Conservation (phyloP, 1,139 yeast species). For the Blastobotrys proliferans region DNA sequence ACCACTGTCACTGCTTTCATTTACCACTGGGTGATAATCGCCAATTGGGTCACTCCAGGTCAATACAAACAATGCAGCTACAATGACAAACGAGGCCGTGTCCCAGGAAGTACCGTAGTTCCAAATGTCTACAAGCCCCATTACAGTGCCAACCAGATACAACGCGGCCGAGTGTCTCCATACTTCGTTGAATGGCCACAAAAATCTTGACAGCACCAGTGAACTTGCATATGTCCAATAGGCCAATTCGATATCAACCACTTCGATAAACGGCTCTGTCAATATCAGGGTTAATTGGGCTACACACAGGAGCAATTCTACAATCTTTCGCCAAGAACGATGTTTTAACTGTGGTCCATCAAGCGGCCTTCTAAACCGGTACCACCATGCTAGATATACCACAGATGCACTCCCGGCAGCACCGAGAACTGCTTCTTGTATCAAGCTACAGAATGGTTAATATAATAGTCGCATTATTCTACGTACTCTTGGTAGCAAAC, state of each 20-base stretch:
- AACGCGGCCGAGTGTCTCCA: conserved; percentile 5
- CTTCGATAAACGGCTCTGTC: neutral
- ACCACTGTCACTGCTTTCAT: neutral
- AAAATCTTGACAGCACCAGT: too few relatives aligned
- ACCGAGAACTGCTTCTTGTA: too few relatives aligned
- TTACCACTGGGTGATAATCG: conserved; percentile 4
- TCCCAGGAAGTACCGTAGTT: neutral
- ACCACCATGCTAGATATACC: too few relatives aligned
- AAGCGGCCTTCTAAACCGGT: too few relatives aligned
- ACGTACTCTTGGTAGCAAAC: too few relatives aligned
- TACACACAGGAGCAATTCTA: neutral
- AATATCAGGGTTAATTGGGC: neutral
- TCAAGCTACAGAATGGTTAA: too few relatives aligned
- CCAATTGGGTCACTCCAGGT: conserved; percentile 7
- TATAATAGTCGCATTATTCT: too few relatives aligned
- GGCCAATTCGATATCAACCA: neutral
- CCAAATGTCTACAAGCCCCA: neutral
- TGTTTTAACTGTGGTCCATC: too few relatives aligned
- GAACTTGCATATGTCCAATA: too few relatives aligned
- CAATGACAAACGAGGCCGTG: neutral
- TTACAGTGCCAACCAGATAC: neutral
- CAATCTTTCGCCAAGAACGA: neutral
- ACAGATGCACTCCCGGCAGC: too few relatives aligned
- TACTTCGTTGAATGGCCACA: too few relatives aligned
- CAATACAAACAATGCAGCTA: neutral